phyloP scores from a whole-genome alignment of 768 basidiomycete species.

The Calocera viscosa region DNA sequence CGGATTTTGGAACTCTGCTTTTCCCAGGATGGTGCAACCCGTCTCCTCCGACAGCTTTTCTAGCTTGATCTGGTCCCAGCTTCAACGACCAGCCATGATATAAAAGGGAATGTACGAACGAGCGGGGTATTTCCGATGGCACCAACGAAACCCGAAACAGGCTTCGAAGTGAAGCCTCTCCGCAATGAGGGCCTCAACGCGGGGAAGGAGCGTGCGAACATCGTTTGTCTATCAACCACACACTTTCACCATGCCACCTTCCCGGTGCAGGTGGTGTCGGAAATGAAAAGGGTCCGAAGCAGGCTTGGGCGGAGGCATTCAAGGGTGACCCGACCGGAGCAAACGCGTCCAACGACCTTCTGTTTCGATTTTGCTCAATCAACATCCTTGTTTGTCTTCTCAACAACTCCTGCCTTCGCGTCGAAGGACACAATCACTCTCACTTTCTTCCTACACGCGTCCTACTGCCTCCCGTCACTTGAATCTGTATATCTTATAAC shows the following conservation, averaged over 20 bases:
- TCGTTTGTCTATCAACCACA: not conserved
- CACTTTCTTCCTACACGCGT: not conserved
- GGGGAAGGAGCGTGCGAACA: conserved; percentile 2
- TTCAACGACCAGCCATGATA: conserved; percentile 3
- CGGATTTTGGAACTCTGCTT: conserved; percentile 97
- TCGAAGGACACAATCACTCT: not conserved
- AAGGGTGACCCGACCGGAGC: not conserved
- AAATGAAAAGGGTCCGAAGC: conserved; percentile 7
- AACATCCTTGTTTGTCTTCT: not conserved
- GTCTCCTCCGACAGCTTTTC: conserved; percentile 69
- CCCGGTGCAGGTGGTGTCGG: not conserved
- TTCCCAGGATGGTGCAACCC: conserved; percentile 77
- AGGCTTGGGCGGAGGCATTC: conserved; percentile 2
- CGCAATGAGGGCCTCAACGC: conserved; percentile 3
- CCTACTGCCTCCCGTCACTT: not conserved
- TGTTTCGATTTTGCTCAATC: conserved; percentile 10
- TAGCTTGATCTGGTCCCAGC: conserved; percentile 54
- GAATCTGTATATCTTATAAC: not conserved
- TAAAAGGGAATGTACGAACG: conserved; percentile 34
- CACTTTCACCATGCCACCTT: not conserved
- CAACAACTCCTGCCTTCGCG: conserved; percentile 3
- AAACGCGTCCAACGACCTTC: conserved; percentile 5
- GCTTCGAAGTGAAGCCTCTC: not conserved
- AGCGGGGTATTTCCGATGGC: conserved; percentile 90
- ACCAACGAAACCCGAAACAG: conserved; percentile 68